Percentiles rank a stretch among this genome's conserved stretches.
Evolutionary conservation across 2,329 filamentous ascomycete species (phyloP).

Genomic region (Trichothecium roseum): DNA sequence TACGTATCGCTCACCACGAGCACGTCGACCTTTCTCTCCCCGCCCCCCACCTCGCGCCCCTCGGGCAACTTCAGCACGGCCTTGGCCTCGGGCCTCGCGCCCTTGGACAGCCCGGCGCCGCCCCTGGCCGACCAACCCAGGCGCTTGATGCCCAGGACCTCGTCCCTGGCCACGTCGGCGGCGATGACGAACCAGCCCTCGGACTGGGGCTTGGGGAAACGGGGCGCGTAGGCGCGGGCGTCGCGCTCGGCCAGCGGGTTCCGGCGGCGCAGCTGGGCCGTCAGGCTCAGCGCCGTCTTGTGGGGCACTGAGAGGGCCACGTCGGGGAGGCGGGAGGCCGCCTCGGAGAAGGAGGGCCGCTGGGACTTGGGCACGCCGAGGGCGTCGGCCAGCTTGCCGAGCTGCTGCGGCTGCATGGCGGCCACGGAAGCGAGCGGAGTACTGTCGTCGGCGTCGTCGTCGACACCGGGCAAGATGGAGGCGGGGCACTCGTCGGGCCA

Average conservation of each 20-base stretch:
- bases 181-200: slow-evolving; percentile 89
- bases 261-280: slow-evolving; percentile 51
- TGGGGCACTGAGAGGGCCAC: slow-evolving; percentile 51
- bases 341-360: slow-evolving; percentile 42
- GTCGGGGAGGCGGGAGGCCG: slow-evolving; percentile 57
- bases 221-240: slow-evolving; percentile 72
- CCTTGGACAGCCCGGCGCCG: slow-evolving; percentile 23
- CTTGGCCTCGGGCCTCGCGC: slow-evolving; percentile 39
- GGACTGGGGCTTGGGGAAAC: slow-evolving; percentile 87
- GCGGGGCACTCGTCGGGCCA: slow-evolving; percentile 79
- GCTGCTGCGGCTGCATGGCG: slow-evolving; percentile 21
- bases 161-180: slow-evolving; percentile 55
- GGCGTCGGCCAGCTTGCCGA: slow-evolving; percentile 34
- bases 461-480: slow-evolving; percentile 68
- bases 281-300: slow-evolving; percentile 52
- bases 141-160: slow-evolving; percentile 78
- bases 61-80: slow-evolving; percentile 52
- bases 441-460: slow-evolving; percentile 29
- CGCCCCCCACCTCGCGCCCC: slow-evolving; percentile 18
- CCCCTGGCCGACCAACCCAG: slow-evolving; percentile 53
- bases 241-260: slow-evolving; percentile 58
- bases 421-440: slow-evolving; percentile 32
- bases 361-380: slow-evolving; percentile 37
- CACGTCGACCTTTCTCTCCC: slow-evolving; percentile 57
- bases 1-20: slow-evolving; percentile 81